phyloP scores from a whole-genome alignment of 192 early-diverging fungal species.

The Backusella psychrophila region DNA sequence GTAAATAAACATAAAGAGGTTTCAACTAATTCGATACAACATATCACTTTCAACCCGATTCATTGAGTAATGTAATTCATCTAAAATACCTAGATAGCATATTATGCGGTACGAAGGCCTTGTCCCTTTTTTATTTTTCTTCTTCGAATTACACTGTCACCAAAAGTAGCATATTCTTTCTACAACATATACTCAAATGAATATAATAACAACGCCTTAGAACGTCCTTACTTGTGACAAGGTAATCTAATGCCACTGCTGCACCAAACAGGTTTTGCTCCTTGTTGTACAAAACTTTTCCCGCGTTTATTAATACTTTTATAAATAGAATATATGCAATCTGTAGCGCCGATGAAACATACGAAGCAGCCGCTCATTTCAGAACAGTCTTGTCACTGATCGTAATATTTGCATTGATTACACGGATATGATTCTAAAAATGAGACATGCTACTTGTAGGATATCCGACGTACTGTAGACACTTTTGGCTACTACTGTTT shows the following conservation, averaged over 20 bases:
- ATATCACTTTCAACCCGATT: neutral
- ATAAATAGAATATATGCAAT: neutral
- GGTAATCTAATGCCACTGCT: neutral
- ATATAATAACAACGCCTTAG: neutral
- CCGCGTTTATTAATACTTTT: conserved; percentile 8
- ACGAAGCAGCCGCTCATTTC: neutral
- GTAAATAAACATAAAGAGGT: neutral
- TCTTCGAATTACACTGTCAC: neutral
- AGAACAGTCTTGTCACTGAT: neutral
- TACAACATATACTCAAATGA: neutral
- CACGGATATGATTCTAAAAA: neutral
- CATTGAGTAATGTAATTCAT: neutral
- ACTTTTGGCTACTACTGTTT: neutral
- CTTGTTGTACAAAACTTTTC: neutral
- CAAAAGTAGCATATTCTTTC: neutral
- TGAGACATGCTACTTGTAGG: neutral
- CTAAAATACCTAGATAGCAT: neutral
- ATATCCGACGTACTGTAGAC: neutral
- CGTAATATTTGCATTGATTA: neutral
- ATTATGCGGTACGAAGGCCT: no score
- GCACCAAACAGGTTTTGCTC: neutral
- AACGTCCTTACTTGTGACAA: neutral
- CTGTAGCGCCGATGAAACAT: neutral
- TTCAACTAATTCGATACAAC: neutral
- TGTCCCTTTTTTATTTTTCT: no score